Percentiles rank a stretch among this genome's conserved stretches.
phyloP scores from a whole-genome alignment of 345 rosid genomes.

The Salix purpurea region DNA sequence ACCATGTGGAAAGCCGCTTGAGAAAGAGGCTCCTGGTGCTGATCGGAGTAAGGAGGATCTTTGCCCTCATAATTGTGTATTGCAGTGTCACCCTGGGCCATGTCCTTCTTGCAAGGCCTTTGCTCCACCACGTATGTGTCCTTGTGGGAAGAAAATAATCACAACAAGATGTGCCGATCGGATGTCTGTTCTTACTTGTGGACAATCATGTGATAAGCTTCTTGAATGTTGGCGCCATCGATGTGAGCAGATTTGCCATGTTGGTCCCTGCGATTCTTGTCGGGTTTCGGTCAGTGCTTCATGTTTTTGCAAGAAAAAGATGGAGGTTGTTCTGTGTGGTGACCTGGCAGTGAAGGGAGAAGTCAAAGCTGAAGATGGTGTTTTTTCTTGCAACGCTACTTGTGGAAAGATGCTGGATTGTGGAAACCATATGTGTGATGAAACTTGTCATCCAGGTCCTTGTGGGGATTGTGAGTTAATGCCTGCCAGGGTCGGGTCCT shows the following conservation, averaged over 20 bases:
- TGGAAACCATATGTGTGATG: conserved; percentile 64
- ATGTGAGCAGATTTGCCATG: conserved; percentile 67
- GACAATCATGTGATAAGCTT: conserved; percentile 67
- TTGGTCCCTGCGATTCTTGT: conserved; percentile 84
- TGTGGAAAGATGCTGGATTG: conserved; percentile 65
- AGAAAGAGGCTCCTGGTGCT: conserved; percentile 38
- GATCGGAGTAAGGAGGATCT: conserved; percentile 47
- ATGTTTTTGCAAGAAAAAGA: conserved; percentile 77
- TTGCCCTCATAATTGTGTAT: conserved; percentile 87
- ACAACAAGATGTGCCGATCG: conserved; percentile 89
- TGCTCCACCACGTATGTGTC: conserved; percentile 76
- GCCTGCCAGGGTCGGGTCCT: conserved; percentile 63
- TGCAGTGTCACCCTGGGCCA: conserved; percentile 99
- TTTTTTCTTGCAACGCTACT: conserved; percentile 58
- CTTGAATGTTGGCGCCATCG: conserved; percentile 73
- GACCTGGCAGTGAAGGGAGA: conserved; percentile 82
- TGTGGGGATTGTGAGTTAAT: conserved; percentile 72
- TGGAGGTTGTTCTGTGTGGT: conserved; percentile 71
- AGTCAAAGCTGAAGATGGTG: conserved; percentile 65
- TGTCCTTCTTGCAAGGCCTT: conserved; percentile 97
- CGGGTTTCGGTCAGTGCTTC: conserved; percentile 57
- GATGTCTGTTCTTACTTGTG: conserved; percentile 66
- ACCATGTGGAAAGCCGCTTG: conserved; percentile 90
- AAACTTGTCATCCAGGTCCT: conserved; percentile 78
- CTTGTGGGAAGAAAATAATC: conserved; percentile 78